Conservation (phyloP, 208 protist species). For the Leishmania guyanensis region DNA sequence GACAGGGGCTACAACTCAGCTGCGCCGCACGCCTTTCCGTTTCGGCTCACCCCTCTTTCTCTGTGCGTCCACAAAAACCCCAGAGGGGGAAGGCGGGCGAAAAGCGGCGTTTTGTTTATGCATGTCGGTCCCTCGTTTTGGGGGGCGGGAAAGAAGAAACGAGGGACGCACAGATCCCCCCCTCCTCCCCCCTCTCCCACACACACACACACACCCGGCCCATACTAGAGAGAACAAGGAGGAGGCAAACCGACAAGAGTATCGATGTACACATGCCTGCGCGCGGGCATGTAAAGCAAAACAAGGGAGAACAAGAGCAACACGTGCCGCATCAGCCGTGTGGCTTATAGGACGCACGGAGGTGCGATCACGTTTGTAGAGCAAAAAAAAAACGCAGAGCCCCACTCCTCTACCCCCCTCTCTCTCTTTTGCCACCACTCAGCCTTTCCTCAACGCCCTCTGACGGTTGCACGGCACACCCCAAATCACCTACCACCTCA, state of each 20-base stretch:
- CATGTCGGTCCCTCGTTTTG: not conserved
- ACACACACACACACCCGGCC: constrained; percentile 1
- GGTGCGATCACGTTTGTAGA: constrained; percentile 5
- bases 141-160: not conserved
- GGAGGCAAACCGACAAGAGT: not conserved
- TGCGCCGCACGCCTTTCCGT: not conserved
- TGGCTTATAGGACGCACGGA: not conserved
- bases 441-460: not conserved
- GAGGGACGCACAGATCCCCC: not conserved
- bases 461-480: not conserved
- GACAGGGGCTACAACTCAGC: not conserved
- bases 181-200: not conserved
- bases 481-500: not conserved
- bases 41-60: not conserved
- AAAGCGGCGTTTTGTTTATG: not conserved
- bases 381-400: not conserved
- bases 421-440: not conserved
- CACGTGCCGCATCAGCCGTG: not conserved
- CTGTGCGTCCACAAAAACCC: not conserved
- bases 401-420: not conserved
- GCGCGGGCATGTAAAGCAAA: not conserved
- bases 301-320: not conserved
- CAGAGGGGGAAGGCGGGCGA: not conserved
- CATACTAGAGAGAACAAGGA: not conserved
- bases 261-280: not conserved